Percentiles rank a stretch among this genome's conserved stretches.
Conservation (phyloP, 192 early-diverging fungal genomes). For the Coemansia sp. region DNA sequence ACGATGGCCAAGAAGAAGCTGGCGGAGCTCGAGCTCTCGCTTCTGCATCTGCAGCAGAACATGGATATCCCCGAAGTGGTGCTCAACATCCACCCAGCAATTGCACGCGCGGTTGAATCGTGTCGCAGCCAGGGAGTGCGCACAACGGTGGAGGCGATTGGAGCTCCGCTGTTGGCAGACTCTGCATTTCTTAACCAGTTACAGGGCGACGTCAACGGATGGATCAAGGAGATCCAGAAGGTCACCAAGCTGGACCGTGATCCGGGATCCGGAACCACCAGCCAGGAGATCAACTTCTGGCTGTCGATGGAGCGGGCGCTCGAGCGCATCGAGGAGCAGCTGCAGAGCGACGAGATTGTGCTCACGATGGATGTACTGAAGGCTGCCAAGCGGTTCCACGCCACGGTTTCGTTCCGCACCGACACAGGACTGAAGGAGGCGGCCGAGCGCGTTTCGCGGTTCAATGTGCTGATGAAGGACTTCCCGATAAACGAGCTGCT, state of each 20-base stretch:
- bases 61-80: slow-evolving; percentile 94
- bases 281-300: slow-evolving; percentile 99
- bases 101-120: slow-evolving; percentile 67
- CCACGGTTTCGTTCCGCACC: slow-evolving; percentile 94
- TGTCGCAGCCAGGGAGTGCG: slow-evolving; percentile 67
- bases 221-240: slow-evolving; percentile 99
- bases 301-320: slow-evolving; percentile 93
- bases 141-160: slow-evolving; percentile 74
- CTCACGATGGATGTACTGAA: slow-evolving; percentile 93
- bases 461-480: slow-evolving; percentile 98
- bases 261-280: slow-evolving; percentile 85
- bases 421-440: slow-evolving; percentile 98
- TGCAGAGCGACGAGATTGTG: slow-evolving; percentile 87
- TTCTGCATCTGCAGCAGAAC: slow-evolving; percentile 96
- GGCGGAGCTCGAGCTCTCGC: slow-evolving; percentile 93
- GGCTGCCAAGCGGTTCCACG: slow-evolving; percentile 97
- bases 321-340: slow-evolving; percentile 90
- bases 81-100: slow-evolving; percentile 83
- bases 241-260: slow-evolving; percentile 95
- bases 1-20: slow-evolving; percentile 99
- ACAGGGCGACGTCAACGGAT: slow-evolving; percentile 93
- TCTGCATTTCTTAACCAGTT: slow-evolving; percentile 90
- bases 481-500: slow-evolving; percentile 97
- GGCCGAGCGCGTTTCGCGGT: slow-evolving; percentile 85
- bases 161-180: slow-evolving; percentile 70